Conservation (phyloP, 768 basidiomycete genomes). For the Tylopilus subfusipes region DNA sequence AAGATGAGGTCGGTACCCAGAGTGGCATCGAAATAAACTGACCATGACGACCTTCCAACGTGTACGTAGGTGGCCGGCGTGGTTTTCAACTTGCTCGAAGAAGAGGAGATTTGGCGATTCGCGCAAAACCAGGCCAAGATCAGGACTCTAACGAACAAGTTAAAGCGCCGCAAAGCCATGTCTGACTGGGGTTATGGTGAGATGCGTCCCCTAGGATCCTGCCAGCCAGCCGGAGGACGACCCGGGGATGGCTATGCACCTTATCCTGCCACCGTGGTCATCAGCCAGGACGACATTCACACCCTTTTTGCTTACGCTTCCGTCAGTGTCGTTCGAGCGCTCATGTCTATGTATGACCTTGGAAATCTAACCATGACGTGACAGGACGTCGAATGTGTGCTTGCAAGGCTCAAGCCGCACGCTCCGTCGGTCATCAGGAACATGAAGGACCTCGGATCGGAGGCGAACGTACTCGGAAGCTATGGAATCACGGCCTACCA, state of each 20-base stretch:
- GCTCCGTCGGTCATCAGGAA: background rate
- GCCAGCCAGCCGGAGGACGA: background rate
- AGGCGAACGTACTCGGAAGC: background rate
- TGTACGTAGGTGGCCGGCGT: background rate
- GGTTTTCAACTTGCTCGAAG: background rate
- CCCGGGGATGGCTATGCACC: background rate
- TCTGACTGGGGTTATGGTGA: background rate
- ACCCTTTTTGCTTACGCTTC: background rate
- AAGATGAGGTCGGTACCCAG: too few relatives aligned
- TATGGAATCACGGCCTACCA: constrained; percentile 5
- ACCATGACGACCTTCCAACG: too few relatives aligned
- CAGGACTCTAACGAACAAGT: background rate
- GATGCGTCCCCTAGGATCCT: background rate
- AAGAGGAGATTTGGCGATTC: background rate
- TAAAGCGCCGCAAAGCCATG: background rate
- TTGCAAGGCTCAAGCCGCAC: background rate
- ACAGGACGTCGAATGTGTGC: background rate
- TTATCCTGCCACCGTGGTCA: background rate
- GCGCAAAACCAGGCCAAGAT: constrained; percentile 1
- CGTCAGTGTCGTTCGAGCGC: too few relatives aligned
- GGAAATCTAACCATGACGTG: too few relatives aligned
- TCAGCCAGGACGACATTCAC: background rate
- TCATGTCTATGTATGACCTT: too few relatives aligned
- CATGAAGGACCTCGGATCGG: background rate
- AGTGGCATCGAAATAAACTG: too few relatives aligned